Evolutionary conservation across 176 grass and related monocot species (phyloP).

Genomic region (Carex littledalei): DNA sequence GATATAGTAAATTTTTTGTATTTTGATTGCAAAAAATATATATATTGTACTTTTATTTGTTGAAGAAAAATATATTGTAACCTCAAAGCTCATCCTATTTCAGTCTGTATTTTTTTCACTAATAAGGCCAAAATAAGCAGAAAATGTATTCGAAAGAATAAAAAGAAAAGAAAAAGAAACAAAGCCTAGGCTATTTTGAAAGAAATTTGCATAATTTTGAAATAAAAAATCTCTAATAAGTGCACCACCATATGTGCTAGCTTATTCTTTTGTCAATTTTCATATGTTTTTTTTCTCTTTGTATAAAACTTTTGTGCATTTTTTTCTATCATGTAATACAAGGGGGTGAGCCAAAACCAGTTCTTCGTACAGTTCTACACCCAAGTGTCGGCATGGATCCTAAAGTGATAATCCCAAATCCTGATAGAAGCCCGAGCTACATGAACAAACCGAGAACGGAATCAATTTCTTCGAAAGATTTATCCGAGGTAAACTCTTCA

Average conservation of each 20-base stretch:
- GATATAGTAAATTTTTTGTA: conserved; percentile 9
- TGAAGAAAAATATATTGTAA: neutral
- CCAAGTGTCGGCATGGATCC: conserved; percentile 63
- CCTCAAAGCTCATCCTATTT: neutral
- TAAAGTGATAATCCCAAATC: conserved; percentile 61
- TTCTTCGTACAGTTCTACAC: conserved; percentile 57
- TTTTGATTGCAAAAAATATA: neutral
- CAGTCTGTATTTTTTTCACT: neutral
- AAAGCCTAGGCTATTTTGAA: neutral
- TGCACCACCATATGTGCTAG: neutral
- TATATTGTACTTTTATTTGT: neutral
- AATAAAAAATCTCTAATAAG: neutral
- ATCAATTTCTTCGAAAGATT: neutral
- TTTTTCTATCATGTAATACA: conserved; percentile 1
- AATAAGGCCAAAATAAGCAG: neutral
- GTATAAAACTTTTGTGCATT: neutral
- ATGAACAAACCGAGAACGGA: conserved; percentile 18
- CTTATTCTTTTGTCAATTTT: neutral
- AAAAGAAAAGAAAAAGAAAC: neutral
- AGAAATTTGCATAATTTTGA: neutral
- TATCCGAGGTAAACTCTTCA: neutral
- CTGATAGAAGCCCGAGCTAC: conserved; percentile 42
- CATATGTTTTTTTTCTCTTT: neutral
- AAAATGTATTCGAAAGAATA: neutral
- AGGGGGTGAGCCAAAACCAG: conserved; percentile 60